Percentiles rank a stretch among this genome's conserved stretches.
phyloP scores from a whole-genome alignment of 371 early-diverging fungal genomes.

The Rhizopus stolonifer region DNA sequence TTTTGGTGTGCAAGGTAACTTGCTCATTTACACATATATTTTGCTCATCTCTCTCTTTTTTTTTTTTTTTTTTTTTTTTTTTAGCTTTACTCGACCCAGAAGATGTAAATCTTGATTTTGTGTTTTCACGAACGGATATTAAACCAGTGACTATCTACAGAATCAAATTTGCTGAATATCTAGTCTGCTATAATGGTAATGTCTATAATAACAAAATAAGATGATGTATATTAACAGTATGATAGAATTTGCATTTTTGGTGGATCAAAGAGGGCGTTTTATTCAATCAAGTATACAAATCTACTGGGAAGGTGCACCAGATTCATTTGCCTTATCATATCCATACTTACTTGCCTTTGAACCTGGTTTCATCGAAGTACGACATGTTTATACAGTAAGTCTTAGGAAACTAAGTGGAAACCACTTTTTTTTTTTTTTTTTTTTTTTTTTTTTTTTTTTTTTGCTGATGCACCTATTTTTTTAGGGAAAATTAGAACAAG shows the following conservation, averaged over 20 bases:
- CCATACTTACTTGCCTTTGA: conserved; percentile 92
- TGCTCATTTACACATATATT: conserved; percentile 10
- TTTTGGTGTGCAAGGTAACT: conserved; percentile 45
- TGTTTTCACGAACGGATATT: conserved; percentile 16
- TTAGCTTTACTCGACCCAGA: conserved; percentile 38
- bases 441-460: no score
- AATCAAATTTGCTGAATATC: conserved; percentile 20
- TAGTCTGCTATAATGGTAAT: conserved; percentile 27
- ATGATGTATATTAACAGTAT: conserved; percentile 56
- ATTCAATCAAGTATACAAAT: conserved; percentile 29
- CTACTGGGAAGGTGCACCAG: conserved; percentile 56
- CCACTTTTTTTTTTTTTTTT: no score
- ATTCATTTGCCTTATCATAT: conserved; percentile 62
- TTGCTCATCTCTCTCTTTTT: conserved; percentile 23
- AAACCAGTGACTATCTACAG: conserved; percentile 21
- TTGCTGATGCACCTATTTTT: no score
- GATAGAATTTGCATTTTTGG: conserved; percentile 89
- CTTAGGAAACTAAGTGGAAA: no score
- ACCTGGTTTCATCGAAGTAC: conserved; percentile 83
- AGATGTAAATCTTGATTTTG: conserved; percentile 32
- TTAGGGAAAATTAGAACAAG: conserved; percentile 41
- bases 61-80: background rate
- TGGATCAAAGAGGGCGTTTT: conserved; percentile 64
- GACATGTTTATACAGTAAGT: conserved; percentile 78
- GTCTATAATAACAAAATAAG: conserved; percentile 11